Evolutionary conservation across 495 filamentous ascomycete genomes (phyloP).

Genomic region (Aspergillus nidulans): DNA sequence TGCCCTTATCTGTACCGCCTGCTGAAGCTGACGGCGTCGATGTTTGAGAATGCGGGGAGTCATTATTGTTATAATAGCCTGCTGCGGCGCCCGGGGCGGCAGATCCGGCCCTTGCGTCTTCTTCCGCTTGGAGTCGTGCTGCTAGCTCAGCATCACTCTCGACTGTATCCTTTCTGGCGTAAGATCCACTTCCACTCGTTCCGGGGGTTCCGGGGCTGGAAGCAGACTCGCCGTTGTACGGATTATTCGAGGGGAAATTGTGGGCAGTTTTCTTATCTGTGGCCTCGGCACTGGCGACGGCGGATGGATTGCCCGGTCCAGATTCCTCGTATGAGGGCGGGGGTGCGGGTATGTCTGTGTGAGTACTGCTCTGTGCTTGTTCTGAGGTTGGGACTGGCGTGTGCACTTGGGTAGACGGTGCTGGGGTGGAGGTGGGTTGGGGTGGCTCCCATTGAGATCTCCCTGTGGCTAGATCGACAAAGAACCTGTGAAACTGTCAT

Average conservation of each 20-base stretch:
- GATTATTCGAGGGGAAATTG: constrained; percentile 56
- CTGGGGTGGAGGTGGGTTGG: background rate
- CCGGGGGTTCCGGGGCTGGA: background rate
- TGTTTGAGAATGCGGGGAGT: constrained; percentile 24
- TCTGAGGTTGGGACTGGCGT: background rate
- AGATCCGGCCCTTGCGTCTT: constrained; percentile 53
- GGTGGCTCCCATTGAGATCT: constrained; percentile 85
- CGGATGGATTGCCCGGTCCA: constrained; percentile 31
- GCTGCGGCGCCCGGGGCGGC: constrained; percentile 36
- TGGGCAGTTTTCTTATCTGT: constrained; percentile 51
- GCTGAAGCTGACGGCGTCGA: constrained; percentile 6
- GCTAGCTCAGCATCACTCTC: constrained; percentile 72
- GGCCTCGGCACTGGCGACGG: constrained; percentile 38
- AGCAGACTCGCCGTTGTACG: constrained; percentile 37
- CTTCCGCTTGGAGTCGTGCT: constrained; percentile 74
- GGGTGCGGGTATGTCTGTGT: constrained; percentile 17
- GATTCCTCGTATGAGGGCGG: constrained; percentile 62
- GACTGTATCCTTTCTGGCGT: constrained; percentile 28
- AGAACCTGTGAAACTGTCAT: constrained; percentile 58
- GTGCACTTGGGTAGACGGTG: background rate
- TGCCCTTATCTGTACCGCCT: constrained; percentile 22
- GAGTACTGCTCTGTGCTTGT: background rate
- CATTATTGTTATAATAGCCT: constrained; percentile 38
- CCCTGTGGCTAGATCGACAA: constrained; percentile 79
- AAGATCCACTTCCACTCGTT: background rate